Base-by-base conservation (phyloP, 129 eudicot genomes). In the Saposhnikovia divaricata region DNA sequence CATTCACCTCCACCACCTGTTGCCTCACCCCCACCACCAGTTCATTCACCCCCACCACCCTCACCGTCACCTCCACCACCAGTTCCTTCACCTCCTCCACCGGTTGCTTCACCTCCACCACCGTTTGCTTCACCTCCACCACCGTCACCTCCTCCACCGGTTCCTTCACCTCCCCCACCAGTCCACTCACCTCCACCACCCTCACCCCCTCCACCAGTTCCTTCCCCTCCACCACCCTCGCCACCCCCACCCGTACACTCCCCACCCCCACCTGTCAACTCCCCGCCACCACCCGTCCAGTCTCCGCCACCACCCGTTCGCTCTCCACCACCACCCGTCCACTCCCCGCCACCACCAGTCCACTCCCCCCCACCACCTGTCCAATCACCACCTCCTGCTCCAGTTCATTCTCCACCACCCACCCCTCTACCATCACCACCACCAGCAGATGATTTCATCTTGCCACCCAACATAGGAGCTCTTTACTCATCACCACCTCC, bases 401-500 rank as follows among this genome's bases (percentile, higher is more conserved):
- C 82, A 14, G 75, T 39, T 72, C 68, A 78, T 9, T 80, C 84
- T 28, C 86, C 85, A 10, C 46, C 86, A 76, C 72, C 84, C 25
- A 61, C 59, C 23, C 83, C 73, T 10, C 34, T 14, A 12, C 43
- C 34, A 18, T 76, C 88, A n/a, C 82, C 83, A 14, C 82, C 86
- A 38, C 85, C 83, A 31, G 77, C 69, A 46, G 80, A 81, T 3
- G 87, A 84, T 48, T 50, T 87, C 44, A 72, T 28, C 78, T 83
- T 87, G 21, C 86, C 97, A 43, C 90, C 90, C 72, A 46, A 78
- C 71, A 72, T 88, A 72, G 95, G 91, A 43, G 80, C 84, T 5
- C 25, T 77, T 38, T 87, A 88, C 81, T 48, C 87, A n/a, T 89
- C 93, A 40, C 92, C 92, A 9, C 89, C 86, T 11, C 92, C 94